Evolutionary conservation across 23 red algal genomes (phyloP).

Genomic region (Gracilariopsis chorda): DNA sequence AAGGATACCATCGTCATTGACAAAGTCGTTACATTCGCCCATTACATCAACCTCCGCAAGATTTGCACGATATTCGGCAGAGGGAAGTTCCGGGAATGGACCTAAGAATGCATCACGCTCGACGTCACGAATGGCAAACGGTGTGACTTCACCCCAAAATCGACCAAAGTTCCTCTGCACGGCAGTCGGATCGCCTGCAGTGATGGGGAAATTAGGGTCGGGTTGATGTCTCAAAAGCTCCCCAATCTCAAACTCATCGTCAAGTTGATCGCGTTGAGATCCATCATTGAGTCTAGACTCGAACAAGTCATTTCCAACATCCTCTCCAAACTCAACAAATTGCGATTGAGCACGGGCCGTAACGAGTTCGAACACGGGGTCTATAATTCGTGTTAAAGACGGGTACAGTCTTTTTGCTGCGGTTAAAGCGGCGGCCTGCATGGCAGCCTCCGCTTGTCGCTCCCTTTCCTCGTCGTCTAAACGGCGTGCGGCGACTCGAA

Average conservation of each 20-base stretch:
- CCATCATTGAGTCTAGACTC: background rate
- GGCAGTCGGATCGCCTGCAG: background rate
- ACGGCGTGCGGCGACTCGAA: too few relatives aligned
- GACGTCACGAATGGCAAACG: background rate
- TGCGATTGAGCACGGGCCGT: background rate
- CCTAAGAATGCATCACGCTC: background rate
- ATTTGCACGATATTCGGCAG: background rate
- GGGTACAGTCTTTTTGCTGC: background rate
- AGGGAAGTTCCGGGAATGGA: background rate
- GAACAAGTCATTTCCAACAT: background rate
- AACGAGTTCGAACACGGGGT: background rate
- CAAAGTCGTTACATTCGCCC: background rate
- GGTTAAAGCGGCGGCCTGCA: background rate
- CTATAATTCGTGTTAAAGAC: background rate
- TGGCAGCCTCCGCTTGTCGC: background rate
- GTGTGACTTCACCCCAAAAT: conserved; percentile 9
- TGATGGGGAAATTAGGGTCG: conserved; percentile 5
- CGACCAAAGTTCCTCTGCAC: conserved; percentile 9
- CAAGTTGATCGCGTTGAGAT: background rate
- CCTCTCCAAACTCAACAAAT: background rate
- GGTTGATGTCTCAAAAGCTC: conserved; percentile 10
- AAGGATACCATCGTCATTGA: background rate
- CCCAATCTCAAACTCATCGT: background rate
- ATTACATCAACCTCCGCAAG: background rate
- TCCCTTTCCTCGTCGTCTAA: too few relatives aligned